Base-by-base conservation (phyloP, 345 rosid species). In the Sapria himalayana region DNA sequence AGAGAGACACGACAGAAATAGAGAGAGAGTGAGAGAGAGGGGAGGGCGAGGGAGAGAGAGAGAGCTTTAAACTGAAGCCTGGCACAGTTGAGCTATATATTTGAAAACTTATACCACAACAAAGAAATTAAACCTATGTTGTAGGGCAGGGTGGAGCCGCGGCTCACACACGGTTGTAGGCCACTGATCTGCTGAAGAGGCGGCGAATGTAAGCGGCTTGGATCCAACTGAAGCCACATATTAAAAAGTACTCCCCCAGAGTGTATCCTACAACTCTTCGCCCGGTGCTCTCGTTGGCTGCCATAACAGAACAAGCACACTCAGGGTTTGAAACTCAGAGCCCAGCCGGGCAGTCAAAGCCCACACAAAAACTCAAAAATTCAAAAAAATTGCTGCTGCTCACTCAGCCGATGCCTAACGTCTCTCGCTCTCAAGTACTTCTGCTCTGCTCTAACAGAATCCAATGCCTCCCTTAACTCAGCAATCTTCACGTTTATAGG, bases 251-350 rank as follows among this genome's bases (percentile, higher is more conserved):
- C 51, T 89, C 98, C 33, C 65, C 82, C 21, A 72, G 57, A 7
- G 93, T 82, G 79, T 82, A 82, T 48, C 68, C 76, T 45, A 89
- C 61, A 45, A 82, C 91, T 0, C 95, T 73, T 66, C 56, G 78
- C 32, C 84, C 58, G 9, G 94, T 89, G 69, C 98, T 89, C 66
- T 89, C 98, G 40, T 79, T 89, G 2, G 95, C 95, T 82, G 86
- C 71, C 58, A 19, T n/a, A 41, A 24, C 45, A 53, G 34, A 19
- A 1, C 24, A 5, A 25, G 29, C 9, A 47, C 18, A 24, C 1
- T 2, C 16, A 14, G 37, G 7, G n/a, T n/a, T n/a, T 8, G 3
- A 48, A 37, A 16, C 13, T n/a, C 13, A 9, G 27, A 24, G 2
- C 19, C 10, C 9, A 7, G n/a, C 15, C 21, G 36, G 12, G 15